These are phyloP conservation scores for Acanthochlamys bracteata DNA, from an alignment of 106 monocot genomes.

Conservation along the genomic window DNA sequence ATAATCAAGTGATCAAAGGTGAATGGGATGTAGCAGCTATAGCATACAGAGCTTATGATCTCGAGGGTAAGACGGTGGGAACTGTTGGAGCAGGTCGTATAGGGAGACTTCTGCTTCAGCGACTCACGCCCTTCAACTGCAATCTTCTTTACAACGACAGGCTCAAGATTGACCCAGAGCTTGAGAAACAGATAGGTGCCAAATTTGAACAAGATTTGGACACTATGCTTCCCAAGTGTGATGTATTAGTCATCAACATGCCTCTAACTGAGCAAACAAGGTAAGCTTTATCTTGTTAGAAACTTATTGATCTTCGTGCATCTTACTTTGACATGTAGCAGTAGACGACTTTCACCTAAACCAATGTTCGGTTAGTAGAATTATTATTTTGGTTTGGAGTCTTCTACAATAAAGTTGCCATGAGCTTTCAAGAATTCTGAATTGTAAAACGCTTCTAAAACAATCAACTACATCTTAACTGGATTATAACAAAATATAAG, in stretches of 20 bases:
- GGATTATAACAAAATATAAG: no score
- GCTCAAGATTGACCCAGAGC: constrained; percentile 54
- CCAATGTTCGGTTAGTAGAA: no score
- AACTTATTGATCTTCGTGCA: not conserved
- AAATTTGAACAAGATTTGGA: constrained; percentile 92
- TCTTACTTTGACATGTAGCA: no score
- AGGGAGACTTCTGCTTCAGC: constrained; percentile 73
- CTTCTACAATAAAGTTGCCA: no score
- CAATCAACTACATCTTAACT: no score
- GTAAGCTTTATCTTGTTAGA: constrained; percentile 12
- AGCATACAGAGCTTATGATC: constrained; percentile 79
- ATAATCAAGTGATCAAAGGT: constrained; percentile 75
- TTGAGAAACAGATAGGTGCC: constrained; percentile 75
- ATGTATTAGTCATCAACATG: constrained; percentile 70
- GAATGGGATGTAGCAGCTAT: constrained; percentile 95
- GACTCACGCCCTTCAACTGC: constrained; percentile 88
- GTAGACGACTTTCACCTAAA: no score
- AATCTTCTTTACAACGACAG: constrained; percentile 85
- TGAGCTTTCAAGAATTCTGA: no score
- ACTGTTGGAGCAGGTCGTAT: constrained; percentile 92
- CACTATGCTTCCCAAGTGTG: constrained; percentile 90
- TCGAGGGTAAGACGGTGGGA: constrained; percentile 91
- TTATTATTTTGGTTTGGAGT: no score
- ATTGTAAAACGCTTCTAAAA: no score
- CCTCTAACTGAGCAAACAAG: constrained; percentile 94